Conservation (phyloP, 768 basidiomycete genomes). For the Boletus subparvulus region DNA sequence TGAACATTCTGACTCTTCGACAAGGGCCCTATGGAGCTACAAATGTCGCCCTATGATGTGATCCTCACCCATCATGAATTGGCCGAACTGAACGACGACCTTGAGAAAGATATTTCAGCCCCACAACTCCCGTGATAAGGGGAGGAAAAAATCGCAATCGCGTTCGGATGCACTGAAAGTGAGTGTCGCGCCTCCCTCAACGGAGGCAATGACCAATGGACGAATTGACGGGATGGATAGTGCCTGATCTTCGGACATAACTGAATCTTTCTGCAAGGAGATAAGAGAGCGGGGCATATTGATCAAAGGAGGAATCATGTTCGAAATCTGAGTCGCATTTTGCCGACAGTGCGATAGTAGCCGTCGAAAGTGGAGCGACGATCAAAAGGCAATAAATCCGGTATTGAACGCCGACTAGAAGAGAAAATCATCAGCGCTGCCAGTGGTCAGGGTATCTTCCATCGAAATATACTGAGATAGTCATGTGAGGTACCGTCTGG, state of each 20-base stretch:
- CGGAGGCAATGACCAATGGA: background rate
- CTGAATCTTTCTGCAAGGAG: background rate
- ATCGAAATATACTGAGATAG: constrained; percentile 26
- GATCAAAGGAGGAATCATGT: background rate
- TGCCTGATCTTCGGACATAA: background rate
- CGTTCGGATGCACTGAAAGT: background rate
- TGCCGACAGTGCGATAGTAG: background rate
- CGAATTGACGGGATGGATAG: background rate
- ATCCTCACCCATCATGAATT: background rate
- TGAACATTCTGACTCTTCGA: background rate
- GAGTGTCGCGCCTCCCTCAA: background rate
- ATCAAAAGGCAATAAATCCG: background rate
- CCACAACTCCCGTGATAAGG: too few relatives aligned
- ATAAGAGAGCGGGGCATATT: background rate
- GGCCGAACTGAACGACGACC: background rate
- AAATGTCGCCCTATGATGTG: background rate
- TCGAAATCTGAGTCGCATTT: background rate
- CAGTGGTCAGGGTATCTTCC: constrained; percentile 26
- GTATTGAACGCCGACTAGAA: background rate
- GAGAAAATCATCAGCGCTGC: background rate
- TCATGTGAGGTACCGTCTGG: constrained; percentile 25
- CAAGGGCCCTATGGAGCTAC: background rate
- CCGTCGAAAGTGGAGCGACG: constrained; percentile 4
- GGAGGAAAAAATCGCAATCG: background rate
- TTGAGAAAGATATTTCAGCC: background rate